Percentiles rank a stretch among this genome's conserved stretches.
phyloP scores from a whole-genome alignment of 139 green algal genomes.

The Volvox reticuliferus region DNA sequence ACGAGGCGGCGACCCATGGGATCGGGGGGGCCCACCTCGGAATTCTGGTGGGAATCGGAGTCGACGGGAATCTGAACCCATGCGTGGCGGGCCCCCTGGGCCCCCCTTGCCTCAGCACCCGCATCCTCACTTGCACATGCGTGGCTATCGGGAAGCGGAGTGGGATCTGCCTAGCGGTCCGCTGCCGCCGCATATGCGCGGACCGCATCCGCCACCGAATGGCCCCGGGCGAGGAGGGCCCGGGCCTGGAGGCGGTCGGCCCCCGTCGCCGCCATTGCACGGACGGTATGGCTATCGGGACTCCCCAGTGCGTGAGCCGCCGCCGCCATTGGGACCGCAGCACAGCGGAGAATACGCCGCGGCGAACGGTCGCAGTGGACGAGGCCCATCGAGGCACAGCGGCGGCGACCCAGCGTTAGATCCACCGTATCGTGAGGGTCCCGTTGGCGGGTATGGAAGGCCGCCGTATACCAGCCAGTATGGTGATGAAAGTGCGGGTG shows the following conservation, averaged over 20 bases:
- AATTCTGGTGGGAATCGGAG: not conserved
- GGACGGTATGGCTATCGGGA: not conserved
- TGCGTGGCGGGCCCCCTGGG: not conserved
- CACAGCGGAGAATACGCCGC: not conserved
- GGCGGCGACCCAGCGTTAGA: not conserved
- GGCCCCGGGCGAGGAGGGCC: not conserved
- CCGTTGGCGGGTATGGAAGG: not conserved
- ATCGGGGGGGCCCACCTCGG: not conserved
- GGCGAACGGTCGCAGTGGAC: not conserved
- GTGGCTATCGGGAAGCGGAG: not conserved
- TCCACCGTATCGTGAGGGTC: too few species aligned
- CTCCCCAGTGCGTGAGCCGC: not conserved
- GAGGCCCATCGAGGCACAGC: not conserved
- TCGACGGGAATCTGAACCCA: not conserved
- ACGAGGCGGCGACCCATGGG: not conserved
- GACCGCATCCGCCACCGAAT: not conserved
- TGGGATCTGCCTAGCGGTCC: not conserved
- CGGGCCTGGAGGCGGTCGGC: not conserved
- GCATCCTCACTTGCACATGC: not conserved
- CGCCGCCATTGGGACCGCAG: not conserved
- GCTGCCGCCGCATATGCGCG: not conserved
- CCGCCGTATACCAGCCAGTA: not conserved
- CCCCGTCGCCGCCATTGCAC: not conserved
- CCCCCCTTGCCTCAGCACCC: not conserved
- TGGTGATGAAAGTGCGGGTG: not conserved